Evolutionary conservation across 176 grass and related monocot genomes (phyloP).

Genomic region (Aegilops tauschii): DNA sequence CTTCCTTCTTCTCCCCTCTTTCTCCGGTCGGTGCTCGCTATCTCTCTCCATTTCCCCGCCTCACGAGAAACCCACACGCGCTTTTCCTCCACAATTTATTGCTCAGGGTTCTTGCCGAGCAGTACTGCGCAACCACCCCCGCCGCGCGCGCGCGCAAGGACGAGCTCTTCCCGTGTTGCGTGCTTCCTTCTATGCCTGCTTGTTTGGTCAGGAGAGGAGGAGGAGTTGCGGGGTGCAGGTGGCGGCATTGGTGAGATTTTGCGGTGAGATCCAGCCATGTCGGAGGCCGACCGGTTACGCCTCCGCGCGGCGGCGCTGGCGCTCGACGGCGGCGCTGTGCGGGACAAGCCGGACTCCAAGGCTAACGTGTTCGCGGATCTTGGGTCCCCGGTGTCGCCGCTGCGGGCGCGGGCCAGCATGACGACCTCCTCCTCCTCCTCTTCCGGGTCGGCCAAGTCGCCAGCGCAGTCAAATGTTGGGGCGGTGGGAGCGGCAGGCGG

Average conservation of each 20-base stretch:
- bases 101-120: constrained; percentile 38
- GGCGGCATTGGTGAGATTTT: constrained; percentile 41
- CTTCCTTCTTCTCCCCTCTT: background rate
- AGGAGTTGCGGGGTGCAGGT: constrained; percentile 17
- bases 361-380: constrained; percentile 62
- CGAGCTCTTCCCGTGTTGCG: constrained; percentile 34
- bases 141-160: constrained; percentile 23
- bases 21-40: constrained; percentile 9
- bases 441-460: constrained; percentile 50
- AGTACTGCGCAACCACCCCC: constrained; percentile 16
- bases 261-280: constrained; percentile 40
- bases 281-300: constrained; percentile 36
- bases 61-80: constrained; percentile 52
- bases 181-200: constrained; percentile 48
- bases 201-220: constrained; percentile 35
- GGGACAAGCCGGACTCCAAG: constrained; percentile 82
- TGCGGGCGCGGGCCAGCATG: constrained; percentile 39
- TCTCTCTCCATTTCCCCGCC: constrained; percentile 32
- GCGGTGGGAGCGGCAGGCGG: background rate
- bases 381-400: constrained; percentile 76
- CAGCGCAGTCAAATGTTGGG: constrained; percentile 34
- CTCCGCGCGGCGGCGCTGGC: constrained; percentile 36
- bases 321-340: constrained; percentile 39
- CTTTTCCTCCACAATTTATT: constrained; percentile 51
- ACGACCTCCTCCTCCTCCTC: constrained; percentile 47